phyloP scores from a whole-genome alignment of 331 rosid genomes.

The Acacia concinna region DNA sequence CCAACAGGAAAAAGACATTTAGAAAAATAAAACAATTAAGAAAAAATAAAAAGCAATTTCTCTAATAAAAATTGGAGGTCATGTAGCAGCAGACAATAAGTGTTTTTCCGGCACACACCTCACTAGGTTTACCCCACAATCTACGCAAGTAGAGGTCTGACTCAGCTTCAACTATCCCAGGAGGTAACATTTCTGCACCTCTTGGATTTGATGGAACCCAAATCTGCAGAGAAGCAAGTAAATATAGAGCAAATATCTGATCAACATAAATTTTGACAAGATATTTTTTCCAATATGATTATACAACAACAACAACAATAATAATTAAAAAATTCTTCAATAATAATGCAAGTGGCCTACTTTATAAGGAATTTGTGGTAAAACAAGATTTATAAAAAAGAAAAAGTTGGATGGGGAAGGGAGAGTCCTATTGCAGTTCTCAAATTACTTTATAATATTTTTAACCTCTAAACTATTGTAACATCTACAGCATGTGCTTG shows the following conservation, averaged over 20 bases:
- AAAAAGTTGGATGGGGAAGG: neutral
- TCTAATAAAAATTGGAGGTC: neutral
- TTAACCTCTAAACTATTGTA: neutral
- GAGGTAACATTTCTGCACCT: constrained; percentile 90
- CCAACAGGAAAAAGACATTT: neutral
- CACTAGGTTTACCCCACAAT: constrained; percentile 87
- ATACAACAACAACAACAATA: no score
- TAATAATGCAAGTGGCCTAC: neutral
- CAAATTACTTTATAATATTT: neutral
- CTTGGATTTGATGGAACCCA: constrained; percentile 93
- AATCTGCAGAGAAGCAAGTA: constrained; percentile 54
- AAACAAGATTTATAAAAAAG: neutral
- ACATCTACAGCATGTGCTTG: neutral
- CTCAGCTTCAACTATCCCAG: constrained; percentile 68
- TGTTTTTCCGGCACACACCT: constrained; percentile 52
- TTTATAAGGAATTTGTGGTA: neutral
- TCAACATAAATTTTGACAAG: constrained; percentile 14
- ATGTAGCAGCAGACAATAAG: neutral
- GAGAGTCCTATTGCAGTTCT: neutral
- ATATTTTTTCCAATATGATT: neutral
- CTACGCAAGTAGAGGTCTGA: constrained; percentile 76
- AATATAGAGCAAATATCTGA: constrained; percentile 13
- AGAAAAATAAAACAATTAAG: neutral
- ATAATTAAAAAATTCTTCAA: neutral
- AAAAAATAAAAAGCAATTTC: neutral